These are phyloP conservation scores for Eimeria necatrix DNA, from an alignment of 169 alveolate genomes.

Conservation along the genomic window DNA sequence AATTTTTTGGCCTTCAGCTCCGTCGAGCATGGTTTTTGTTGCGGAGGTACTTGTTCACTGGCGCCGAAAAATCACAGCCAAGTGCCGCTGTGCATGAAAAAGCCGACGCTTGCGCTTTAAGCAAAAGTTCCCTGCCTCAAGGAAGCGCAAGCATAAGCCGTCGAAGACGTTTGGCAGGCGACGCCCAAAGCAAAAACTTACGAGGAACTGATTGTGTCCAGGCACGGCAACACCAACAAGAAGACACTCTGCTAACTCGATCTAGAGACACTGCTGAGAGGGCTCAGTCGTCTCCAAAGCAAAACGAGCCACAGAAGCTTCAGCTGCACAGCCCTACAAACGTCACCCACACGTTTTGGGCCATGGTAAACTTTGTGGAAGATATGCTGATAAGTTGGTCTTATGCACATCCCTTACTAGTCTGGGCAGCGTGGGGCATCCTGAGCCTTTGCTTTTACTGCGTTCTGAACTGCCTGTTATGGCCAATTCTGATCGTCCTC, in stretches of 20 bases:
- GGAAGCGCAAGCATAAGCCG: neutral
- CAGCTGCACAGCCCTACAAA: neutral
- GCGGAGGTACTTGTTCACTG: neutral
- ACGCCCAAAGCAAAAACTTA: no score
- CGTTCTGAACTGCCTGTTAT: slow-evolving; percentile 31
- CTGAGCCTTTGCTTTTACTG: slow-evolving; percentile 25
- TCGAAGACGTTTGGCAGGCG: neutral
- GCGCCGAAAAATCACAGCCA: neutral
- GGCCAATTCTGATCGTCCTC: slow-evolving; percentile 6
- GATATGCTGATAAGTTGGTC: neutral
- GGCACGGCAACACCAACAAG: no score
- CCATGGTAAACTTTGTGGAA: neutral
- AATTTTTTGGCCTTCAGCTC: neutral
- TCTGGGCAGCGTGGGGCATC: slow-evolving; percentile 46
- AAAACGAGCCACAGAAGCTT: neutral
- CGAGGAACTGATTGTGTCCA: no score
- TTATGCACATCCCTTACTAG: neutral
- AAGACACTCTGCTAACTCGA: no score
- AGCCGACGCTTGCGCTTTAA: neutral
- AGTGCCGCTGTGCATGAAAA: neutral
- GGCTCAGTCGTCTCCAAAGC: neutral
- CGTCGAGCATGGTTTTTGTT: neutral
- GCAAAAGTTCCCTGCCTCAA: neutral
- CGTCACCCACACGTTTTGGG: slow-evolving; percentile 10
- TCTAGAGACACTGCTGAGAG: no score